phyloP scores from a whole-genome alignment of 768 basidiomycete genomes.

The Auricularia sp. region DNA sequence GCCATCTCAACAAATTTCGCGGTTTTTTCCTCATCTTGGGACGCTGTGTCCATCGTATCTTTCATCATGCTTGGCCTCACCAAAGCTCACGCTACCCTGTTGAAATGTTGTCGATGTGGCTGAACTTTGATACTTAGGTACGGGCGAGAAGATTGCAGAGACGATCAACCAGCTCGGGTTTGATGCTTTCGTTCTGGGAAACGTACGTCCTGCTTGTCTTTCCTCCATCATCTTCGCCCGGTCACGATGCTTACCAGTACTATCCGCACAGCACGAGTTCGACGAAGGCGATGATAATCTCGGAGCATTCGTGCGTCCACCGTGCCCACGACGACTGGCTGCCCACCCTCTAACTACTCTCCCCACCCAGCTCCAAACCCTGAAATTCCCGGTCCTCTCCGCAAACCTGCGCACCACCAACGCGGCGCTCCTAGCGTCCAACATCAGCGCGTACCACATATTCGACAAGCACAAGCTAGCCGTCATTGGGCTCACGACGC shows the following conservation, averaged over 20 bases:
- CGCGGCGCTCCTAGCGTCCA: conserved; percentile 18
- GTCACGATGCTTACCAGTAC: no score
- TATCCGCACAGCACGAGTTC: conserved; percentile 27
- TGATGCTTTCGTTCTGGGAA: conserved; percentile 35
- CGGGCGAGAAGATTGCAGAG: conserved; percentile 31
- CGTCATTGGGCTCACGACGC: conserved; percentile 33
- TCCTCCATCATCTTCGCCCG: neutral
- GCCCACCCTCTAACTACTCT: neutral
- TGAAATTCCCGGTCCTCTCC: conserved; percentile 35
- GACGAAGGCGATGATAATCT: conserved; percentile 33
- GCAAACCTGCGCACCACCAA: conserved; percentile 33
- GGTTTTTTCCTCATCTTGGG: no score
- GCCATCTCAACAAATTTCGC: no score
- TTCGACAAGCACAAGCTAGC: conserved; percentile 32
- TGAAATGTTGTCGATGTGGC: no score
- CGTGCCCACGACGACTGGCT: no score
- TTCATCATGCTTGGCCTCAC: no score
- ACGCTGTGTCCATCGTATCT: no score
- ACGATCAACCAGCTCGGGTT: conserved; percentile 34
- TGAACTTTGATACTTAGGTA: conserved; percentile 6
- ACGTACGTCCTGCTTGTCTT: conserved; percentile 10
- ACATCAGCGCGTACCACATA: conserved; percentile 29
- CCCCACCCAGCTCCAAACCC: conserved; percentile 20
- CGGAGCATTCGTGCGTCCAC: conserved; percentile 19
- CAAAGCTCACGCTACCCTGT: no score